Conservation (phyloP, 2,329 filamentous ascomycete species). For the Claviceps capensis region DNA sequence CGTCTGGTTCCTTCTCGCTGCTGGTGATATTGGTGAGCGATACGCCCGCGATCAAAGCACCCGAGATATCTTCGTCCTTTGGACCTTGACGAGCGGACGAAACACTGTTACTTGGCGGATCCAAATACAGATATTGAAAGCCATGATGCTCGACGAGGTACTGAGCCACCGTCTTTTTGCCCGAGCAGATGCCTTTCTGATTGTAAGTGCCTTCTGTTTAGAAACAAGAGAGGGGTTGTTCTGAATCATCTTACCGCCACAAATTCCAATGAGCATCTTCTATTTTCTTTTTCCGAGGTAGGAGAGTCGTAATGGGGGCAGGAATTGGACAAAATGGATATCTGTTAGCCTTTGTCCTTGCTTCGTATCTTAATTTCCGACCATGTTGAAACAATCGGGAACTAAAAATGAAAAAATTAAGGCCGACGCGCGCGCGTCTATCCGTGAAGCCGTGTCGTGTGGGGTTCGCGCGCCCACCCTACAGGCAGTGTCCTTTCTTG, state of each 20-base stretch:
- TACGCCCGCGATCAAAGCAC: constrained; percentile 13
- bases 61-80: constrained; percentile 11
- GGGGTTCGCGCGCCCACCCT: constrained; percentile 3
- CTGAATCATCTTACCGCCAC: constrained; percentile 41
- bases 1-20: constrained; percentile 9
- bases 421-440: not conserved
- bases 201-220: not conserved
- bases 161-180: constrained; percentile 78
- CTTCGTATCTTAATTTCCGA: not conserved
- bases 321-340: too few species aligned
- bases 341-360: not conserved
- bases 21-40: constrained; percentile 11
- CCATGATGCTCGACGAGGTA: constrained; percentile 76
- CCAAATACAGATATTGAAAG: constrained; percentile 60
- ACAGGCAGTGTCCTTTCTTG: not conserved
- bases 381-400: not conserved
- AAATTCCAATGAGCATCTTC: constrained; percentile 65
- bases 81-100: constrained; percentile 2
- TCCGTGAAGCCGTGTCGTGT: constrained; percentile 3
- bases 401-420: not conserved
- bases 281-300: not conserved
- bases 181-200: constrained; percentile 69
- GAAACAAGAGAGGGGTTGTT: not conserved
- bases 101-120: constrained; percentile 4
- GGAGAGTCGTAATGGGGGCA: too few species aligned